Evolutionary conservation across 495 filamentous ascomycete genomes (phyloP).

Genomic region (Pyrenula massariospora): DNA sequence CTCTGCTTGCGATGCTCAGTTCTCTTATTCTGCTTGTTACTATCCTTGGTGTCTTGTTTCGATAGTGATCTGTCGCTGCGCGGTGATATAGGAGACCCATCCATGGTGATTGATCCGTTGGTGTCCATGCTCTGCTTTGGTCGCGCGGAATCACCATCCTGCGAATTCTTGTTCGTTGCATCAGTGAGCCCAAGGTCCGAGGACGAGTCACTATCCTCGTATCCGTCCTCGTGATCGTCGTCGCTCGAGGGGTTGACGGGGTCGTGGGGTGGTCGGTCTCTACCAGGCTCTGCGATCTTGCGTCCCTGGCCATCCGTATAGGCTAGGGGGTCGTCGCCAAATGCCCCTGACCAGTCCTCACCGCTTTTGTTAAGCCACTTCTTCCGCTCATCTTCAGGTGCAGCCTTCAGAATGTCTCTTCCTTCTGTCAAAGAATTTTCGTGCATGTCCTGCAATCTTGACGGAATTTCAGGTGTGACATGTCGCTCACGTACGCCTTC

Average conservation of each 20-base stretch:
- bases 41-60: background rate
- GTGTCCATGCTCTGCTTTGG: background rate
- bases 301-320: slow-evolving; percentile 36
- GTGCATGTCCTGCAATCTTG: slow-evolving; percentile 56
- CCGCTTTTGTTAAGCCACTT: slow-evolving; percentile 74
- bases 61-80: background rate
- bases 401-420: slow-evolving; percentile 64
- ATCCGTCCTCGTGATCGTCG: slow-evolving; percentile 27
- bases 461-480: slow-evolving; percentile 57
- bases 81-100: background rate
- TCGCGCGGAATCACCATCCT: slow-evolving; percentile 8
- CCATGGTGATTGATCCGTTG: background rate
- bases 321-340: slow-evolving; percentile 51
- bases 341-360: slow-evolving; percentile 82
- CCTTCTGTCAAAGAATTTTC: slow-evolving; percentile 66
- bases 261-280: slow-evolving; percentile 44
- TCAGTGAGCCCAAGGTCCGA: slow-evolving; percentile 36
- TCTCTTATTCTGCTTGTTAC: slow-evolving; percentile 26
- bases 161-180: slow-evolving; percentile 17
- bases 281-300: slow-evolving; percentile 43
- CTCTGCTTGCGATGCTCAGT: slow-evolving; percentile 40
- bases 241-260: slow-evolving; percentile 36
- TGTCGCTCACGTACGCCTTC: slow-evolving; percentile 66
- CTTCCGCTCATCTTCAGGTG: slow-evolving; percentile 54
- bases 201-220: slow-evolving; percentile 23